phyloP scores from a whole-genome alignment of 805 yeast genomes.

The Hanseniaspora guilliermondii region DNA sequence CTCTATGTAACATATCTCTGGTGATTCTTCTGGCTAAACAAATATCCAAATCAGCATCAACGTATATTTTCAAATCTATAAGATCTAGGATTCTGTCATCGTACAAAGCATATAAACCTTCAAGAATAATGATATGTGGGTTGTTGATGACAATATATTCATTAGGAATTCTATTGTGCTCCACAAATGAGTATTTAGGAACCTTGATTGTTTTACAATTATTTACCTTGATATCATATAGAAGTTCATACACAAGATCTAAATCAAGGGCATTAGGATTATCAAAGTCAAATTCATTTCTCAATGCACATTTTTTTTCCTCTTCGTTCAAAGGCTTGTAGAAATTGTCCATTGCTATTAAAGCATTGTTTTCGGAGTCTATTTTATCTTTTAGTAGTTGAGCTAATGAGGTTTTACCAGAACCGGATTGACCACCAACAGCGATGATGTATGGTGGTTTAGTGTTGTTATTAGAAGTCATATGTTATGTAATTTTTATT shows the following conservation, averaged over 20 bases:
- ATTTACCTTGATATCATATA: slow-evolving; percentile 60
- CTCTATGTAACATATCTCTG: slow-evolving; percentile 76
- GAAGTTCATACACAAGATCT: slow-evolving; percentile 53
- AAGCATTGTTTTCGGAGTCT: slow-evolving; percentile 89
- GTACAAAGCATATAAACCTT: slow-evolving; percentile 77
- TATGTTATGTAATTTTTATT: not conserved
- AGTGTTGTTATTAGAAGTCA: not conserved
- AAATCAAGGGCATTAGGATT: slow-evolving; percentile 74
- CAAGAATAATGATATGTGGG: slow-evolving; percentile 83
- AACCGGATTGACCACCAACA: slow-evolving; percentile 76
- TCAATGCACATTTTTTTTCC: slow-evolving; percentile 51
- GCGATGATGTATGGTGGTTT: slow-evolving; percentile 69
- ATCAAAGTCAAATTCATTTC: slow-evolving; percentile 72
- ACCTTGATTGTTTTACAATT: slow-evolving; percentile 39
- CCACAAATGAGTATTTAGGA: slow-evolving; percentile 56
- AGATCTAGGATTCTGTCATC: slow-evolving; percentile 55
- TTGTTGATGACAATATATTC: slow-evolving; percentile 73
- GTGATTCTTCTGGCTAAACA: slow-evolving; percentile 81
- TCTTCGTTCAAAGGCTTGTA: slow-evolving; percentile 61
- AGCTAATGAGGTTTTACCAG: slow-evolving; percentile 91
- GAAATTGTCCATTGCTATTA: slow-evolving; percentile 81
- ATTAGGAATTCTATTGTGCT: slow-evolving; percentile 49
- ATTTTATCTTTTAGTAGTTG: slow-evolving; percentile 62
- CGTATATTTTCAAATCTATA: slow-evolving; percentile 80
- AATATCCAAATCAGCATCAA: slow-evolving; percentile 86